Percentiles rank a stretch among this genome's conserved stretches.
These are phyloP conservation scores for Xylona heveae DNA, from an alignment of 495 filamentous ascomycete genomes.

Conservation along the genomic window DNA sequence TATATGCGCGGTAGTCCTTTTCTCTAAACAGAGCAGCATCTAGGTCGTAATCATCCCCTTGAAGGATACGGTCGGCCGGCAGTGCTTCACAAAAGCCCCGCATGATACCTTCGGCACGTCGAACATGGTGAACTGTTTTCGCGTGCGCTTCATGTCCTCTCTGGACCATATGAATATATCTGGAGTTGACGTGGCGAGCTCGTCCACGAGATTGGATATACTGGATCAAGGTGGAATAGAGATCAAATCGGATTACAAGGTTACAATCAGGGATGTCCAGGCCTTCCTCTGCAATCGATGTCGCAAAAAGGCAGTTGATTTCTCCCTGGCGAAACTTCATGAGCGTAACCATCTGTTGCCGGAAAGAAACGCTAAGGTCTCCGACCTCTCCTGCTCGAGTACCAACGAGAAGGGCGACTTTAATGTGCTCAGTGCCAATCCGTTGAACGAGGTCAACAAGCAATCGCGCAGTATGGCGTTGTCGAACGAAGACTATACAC, in stretches of 20 bases:
- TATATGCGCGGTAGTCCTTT: constrained; percentile 30
- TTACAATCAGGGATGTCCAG: constrained; percentile 95
- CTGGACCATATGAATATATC: constrained; percentile 72
- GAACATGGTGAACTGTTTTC: constrained; percentile 32
- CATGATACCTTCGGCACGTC: constrained; percentile 33
- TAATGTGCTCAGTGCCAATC: constrained; percentile 34
- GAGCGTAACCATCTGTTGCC: constrained; percentile 56
- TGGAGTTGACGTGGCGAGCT: constrained; percentile 54
- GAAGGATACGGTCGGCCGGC: constrained; percentile 52
- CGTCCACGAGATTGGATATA: constrained; percentile 92
- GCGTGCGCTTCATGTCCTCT: constrained; percentile 36
- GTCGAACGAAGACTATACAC: constrained; percentile 77
- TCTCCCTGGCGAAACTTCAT: constrained; percentile 58
- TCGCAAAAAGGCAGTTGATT: constrained; percentile 66
- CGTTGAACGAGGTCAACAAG: constrained; percentile 41
- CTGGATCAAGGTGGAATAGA: constrained; percentile 82
- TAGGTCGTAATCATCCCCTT: constrained; percentile 35
- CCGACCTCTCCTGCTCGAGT: constrained; percentile 22
- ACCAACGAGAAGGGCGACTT: constrained; percentile 46
- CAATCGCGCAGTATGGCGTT: constrained; percentile 54
- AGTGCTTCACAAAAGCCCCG: constrained; percentile 53
- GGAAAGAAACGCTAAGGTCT: constrained; percentile 40
- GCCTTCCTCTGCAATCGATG: constrained; percentile 85
- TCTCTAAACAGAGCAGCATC: constrained; percentile 33
- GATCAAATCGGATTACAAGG: constrained; percentile 68